Evolutionary conservation across 176 grass and related monocot species (phyloP).

Genomic region (Areca catechu): DNA sequence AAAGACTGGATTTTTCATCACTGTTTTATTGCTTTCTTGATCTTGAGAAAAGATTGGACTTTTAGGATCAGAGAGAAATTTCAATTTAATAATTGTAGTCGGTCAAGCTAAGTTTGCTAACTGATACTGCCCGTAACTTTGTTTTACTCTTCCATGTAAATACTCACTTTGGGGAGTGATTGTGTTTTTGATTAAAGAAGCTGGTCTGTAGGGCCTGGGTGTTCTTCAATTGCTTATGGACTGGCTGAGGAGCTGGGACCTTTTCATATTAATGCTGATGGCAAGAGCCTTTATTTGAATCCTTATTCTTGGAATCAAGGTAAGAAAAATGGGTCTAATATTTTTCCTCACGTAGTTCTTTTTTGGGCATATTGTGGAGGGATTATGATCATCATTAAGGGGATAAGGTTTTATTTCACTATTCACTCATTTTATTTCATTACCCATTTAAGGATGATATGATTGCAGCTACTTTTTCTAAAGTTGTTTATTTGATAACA

Average conservation of each 20-base stretch:
- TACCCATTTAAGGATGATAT: too few relatives aligned
- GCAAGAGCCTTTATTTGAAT: slow-evolving; percentile 70
- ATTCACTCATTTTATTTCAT: too few relatives aligned
- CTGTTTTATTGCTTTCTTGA: too few relatives aligned
- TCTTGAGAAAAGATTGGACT: too few relatives aligned
- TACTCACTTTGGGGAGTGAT: neutral
- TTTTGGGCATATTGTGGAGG: neutral
- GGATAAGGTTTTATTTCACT: neutral
- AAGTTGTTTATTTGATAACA: too few relatives aligned
- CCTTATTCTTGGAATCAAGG: slow-evolving; percentile 97
- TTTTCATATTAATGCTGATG: slow-evolving; percentile 87
- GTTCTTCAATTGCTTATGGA: slow-evolving; percentile 93
- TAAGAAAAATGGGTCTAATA: slow-evolving; percentile 14
- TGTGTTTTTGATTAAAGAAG: neutral
- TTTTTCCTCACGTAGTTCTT: slow-evolving; percentile 6
- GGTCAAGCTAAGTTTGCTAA: too few relatives aligned
- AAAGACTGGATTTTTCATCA: too few relatives aligned
- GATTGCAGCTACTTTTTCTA: too few relatives aligned
- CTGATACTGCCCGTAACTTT: too few relatives aligned
- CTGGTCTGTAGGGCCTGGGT: slow-evolving; percentile 53
- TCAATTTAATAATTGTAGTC: neutral
- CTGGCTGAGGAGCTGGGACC: slow-evolving; percentile 88
- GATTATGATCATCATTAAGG: neutral
- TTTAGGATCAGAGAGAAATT: neutral
- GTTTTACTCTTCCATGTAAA: too few relatives aligned